These are phyloP conservation scores for Artemisia annua DNA, from an alignment of 129 eudicot genomes.

Conservation along the genomic window DNA sequence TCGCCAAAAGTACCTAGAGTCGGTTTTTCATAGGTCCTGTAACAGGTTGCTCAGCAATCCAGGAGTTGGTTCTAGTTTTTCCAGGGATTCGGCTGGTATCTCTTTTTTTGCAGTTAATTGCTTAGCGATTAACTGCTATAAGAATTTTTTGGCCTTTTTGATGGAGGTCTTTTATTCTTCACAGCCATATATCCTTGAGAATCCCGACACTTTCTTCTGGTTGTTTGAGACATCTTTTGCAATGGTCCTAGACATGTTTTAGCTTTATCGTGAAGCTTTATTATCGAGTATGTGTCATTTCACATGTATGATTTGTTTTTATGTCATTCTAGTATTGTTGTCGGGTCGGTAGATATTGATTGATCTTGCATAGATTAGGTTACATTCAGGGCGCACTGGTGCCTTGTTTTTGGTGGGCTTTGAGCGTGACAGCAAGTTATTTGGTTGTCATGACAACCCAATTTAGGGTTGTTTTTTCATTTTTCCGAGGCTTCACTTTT, in stretches of 20 bases:
- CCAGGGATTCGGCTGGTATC: slow-evolving; percentile 44
- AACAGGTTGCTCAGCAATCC: slow-evolving; percentile 33
- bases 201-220: slow-evolving; percentile 41
- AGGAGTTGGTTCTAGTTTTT: slow-evolving; percentile 44
- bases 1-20: not conserved
- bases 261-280: slow-evolving; percentile 32
- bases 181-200: slow-evolving; percentile 45
- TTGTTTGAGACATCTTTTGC: slow-evolving; percentile 26
- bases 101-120: slow-evolving; percentile 60
- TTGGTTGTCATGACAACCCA: slow-evolving; percentile 47
- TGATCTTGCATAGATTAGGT: slow-evolving; percentile 28
- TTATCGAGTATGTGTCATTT: slow-evolving; percentile 13
- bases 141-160: slow-evolving; percentile 43
- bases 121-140: slow-evolving; percentile 47
- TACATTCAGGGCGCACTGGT: slow-evolving; percentile 24
- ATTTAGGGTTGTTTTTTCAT: slow-evolving; percentile 50
- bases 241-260: slow-evolving; percentile 30
- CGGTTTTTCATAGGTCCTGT: slow-evolving; percentile 52
- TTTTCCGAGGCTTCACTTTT: slow-evolving; percentile 54
- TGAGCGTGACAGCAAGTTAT: slow-evolving; percentile 26
- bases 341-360: slow-evolving; percentile 26
- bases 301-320: slow-evolving; percentile 21
- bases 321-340: slow-evolving; percentile 14
- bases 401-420: slow-evolving; percentile 56
- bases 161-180: slow-evolving; percentile 33